Evolutionary conservation across 768 basidiomycete genomes (phyloP), one percentile per base, ranked within the genome.

Genomic region (Psilocybe subaeruginosa): DNA sequence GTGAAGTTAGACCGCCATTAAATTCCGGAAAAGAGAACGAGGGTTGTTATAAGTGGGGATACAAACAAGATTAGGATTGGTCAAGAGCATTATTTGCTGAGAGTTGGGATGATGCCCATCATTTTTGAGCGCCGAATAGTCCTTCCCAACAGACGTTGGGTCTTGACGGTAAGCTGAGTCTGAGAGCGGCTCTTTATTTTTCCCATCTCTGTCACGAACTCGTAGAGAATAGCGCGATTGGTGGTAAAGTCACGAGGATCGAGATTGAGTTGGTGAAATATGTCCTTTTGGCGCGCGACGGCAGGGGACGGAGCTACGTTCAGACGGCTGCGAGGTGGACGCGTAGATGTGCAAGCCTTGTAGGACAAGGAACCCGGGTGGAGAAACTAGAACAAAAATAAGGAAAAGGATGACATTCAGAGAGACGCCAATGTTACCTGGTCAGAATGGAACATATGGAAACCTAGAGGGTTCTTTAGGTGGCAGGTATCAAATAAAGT

Each of bases 61-160:
- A 53, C 33, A 17, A 50, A 12, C 29, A 30, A 53, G 14, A 59
- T 43, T 59, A 41, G 29, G 39, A 14, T 17, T 47, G 39, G 19
- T 23, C 31, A 33, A 50, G 7, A 55, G 50, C 35, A 59, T 27
- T 33, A 55, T 67, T 66, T 77, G 69, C 80, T 81, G 66, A 81
- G 78, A 16, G 78, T 65, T 8, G 93, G 91, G 56, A 97, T 85
- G 59, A 93, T 71, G 43, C 96, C 96, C 92, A 97, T 95, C 82
- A 89, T 89, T 76, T 90, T 92, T 60, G 96, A 91, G 61, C 96
- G 80, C 48, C 91, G 87, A 60, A 97, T 89, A 47, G 95, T 92
- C 75, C 94, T 94, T 61, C 86, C 91, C 3, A 97, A 66, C 62
- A 81, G 80, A 47, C 93, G 83, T 73, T 97, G 96, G 57, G 78